Conservation (phyloP, 2,329 filamentous ascomycete genomes). For the Colletotrichum nymphaeae region DNA sequence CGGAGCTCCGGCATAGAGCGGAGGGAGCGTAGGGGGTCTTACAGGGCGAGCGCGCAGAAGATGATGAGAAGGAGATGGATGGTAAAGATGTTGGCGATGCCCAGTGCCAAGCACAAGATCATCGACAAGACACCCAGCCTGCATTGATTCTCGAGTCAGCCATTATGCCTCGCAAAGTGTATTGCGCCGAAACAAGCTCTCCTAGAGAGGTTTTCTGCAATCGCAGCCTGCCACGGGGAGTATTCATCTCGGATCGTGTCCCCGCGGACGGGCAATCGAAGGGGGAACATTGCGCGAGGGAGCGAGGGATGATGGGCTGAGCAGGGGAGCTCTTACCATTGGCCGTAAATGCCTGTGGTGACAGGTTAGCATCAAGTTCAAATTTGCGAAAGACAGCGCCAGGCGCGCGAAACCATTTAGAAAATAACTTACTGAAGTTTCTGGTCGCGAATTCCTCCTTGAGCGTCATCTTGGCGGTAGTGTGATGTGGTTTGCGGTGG, state of each 20-base stretch:
- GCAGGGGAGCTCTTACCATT: conserved; percentile 69
- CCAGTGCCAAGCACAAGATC: conserved; percentile 76
- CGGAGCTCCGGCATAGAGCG: neutral
- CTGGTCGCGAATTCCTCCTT: conserved; percentile 78
- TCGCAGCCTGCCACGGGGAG: neutral
- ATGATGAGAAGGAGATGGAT: conserved; percentile 59
- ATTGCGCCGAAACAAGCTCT: neutral
- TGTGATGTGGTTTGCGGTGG: conserved; percentile 21
- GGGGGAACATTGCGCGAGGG: neutral
- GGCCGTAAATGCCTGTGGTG: conserved; percentile 75
- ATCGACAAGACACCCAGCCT: conserved; percentile 79
- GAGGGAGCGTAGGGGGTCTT: conserved; percentile 43
- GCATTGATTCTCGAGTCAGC: conserved; percentile 39
- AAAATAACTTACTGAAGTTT: conserved; percentile 75
- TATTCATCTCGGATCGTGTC: neutral
- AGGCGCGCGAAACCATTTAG: neutral
- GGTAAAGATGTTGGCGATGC: conserved; percentile 75
- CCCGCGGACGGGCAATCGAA: neutral
- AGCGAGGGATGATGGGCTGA: neutral
- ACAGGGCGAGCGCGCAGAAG: conserved; percentile 66
- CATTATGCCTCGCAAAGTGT: conserved; percentile 10
- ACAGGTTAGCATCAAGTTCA: conserved; percentile 45
- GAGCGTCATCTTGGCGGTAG: conserved; percentile 71
- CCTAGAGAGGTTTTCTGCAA: neutral
- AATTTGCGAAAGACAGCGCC: neutral